These are phyloP conservation scores for Kwoniella bestiolae DNA, from an alignment of 768 basidiomycete species.

Conservation along the genomic window DNA sequence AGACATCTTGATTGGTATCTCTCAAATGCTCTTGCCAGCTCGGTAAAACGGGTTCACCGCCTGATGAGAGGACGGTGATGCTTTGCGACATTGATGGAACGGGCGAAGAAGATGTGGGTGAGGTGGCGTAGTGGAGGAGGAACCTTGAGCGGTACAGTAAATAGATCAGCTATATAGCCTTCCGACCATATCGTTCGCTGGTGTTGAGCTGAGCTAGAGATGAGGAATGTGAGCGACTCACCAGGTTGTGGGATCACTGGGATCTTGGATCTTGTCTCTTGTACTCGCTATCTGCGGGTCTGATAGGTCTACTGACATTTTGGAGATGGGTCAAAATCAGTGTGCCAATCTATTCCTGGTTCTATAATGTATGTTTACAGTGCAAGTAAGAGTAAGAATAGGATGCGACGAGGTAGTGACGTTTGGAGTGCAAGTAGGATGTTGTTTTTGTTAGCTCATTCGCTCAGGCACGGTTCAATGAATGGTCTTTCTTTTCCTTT, in stretches of 20 bases:
- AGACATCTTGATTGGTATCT: conserved; percentile 26
- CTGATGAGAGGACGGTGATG: conserved; percentile 26
- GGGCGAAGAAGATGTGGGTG: conserved; percentile 5
- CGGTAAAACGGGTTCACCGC: conserved; percentile 30
- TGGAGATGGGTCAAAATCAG: background rate
- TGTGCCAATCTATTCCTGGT: background rate
- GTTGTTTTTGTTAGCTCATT: background rate
- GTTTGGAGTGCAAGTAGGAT: background rate
- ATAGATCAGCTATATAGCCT: background rate
- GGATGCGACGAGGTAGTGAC: conserved; percentile 9
- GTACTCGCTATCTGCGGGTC: conserved; percentile 33
- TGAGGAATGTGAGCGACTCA: conserved; percentile 12
- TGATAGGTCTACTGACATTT: conserved; percentile 42
- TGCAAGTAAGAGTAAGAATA: background rate
- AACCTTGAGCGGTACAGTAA: conserved; percentile 24
- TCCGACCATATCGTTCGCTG: background rate
- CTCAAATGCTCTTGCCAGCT: conserved; percentile 26
- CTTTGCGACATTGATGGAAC: conserved; percentile 1
- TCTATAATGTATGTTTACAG: background rate
- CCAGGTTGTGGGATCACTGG: conserved; percentile 34
- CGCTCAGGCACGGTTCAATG: background rate
- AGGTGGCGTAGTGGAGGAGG: conserved; percentile 31
- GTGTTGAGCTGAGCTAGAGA: background rate
- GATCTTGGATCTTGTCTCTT: conserved; percentile 18
- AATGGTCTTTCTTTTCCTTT: background rate